Conservation (phyloP, 1,139 yeast genomes). For the Suhomyces anneliseae region DNA sequence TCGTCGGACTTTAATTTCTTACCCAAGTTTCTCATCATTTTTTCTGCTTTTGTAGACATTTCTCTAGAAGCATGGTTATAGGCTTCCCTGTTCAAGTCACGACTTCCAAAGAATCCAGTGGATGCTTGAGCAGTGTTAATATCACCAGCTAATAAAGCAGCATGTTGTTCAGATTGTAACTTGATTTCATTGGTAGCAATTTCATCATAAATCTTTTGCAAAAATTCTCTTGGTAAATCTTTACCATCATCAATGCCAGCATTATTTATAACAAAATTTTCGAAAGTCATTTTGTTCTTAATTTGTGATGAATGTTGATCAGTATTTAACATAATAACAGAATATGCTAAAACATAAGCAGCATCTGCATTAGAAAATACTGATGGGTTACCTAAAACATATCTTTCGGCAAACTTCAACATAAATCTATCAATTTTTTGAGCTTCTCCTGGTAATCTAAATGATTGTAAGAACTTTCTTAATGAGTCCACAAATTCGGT, state of each 20-base stretch:
- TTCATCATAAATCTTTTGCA: conserved; percentile 70
- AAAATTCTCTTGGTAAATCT: conserved; percentile 73
- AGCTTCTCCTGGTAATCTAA: conserved; percentile 96
- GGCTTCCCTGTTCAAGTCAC: conserved; percentile 80
- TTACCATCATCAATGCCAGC: conserved; percentile 92
- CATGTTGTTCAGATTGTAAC: conserved; percentile 89
- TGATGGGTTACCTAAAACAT: conserved; percentile 80
- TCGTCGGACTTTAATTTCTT: conserved; percentile 40
- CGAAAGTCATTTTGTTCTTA: conserved; percentile 81
- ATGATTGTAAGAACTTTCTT: conserved; percentile 79
- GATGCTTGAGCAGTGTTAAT: conserved; percentile 35
- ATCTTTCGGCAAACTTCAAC: conserved; percentile 95
- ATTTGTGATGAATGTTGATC: conserved; percentile 90
- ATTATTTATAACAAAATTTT: conserved; percentile 82
- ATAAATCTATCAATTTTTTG: conserved; percentile 95
- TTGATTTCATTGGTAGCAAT: conserved; percentile 84
- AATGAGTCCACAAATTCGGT: conserved; percentile 81
- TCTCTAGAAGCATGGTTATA: conserved; percentile 90
- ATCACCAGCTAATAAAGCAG: conserved; percentile 77
- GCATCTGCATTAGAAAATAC: conserved; percentile 91
- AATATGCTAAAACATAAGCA: conserved; percentile 88
- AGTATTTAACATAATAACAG: conserved; percentile 90
- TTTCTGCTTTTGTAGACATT: conserved; percentile 86
- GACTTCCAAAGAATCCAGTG: conserved; percentile 69
- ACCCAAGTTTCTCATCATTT: conserved; percentile 71